These are phyloP conservation scores for Sesbania bispinosa DNA, from an alignment of 306 rosid species.

Conservation along the genomic window DNA sequence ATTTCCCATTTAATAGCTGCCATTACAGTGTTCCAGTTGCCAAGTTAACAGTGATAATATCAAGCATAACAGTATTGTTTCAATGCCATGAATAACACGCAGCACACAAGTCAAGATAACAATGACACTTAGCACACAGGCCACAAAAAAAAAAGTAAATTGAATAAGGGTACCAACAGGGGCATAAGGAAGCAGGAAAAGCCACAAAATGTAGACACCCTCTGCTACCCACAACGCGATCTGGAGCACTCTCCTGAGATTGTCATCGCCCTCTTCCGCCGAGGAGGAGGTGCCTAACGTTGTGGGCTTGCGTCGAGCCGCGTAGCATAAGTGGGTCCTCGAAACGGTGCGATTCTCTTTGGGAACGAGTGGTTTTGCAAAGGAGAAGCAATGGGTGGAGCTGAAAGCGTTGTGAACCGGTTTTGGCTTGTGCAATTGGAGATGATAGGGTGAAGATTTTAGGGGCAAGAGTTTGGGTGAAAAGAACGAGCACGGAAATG, in stretches of 20 bases:
- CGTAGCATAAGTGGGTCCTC: slow-evolving; percentile 31
- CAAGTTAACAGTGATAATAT: too few species aligned
- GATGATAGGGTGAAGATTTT: slow-evolving; percentile 19
- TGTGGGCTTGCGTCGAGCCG: slow-evolving; percentile 44
- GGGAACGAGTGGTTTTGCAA: slow-evolving; percentile 6
- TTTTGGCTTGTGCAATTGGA: slow-evolving; percentile 20
- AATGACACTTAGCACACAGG: not conserved
- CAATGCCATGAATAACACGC: not conserved
- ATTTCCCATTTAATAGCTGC: too few species aligned
- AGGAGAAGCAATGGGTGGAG: not conserved
- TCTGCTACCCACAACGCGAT: slow-evolving; percentile 60
- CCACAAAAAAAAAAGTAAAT: not conserved
- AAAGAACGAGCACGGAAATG: slow-evolving; percentile 31
- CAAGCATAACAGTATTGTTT: too few species aligned
- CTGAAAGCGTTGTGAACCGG: not conserved
- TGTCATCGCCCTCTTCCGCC: slow-evolving; percentile 22
- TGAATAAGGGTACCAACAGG: slow-evolving; percentile 44
- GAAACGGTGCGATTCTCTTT: not conserved
- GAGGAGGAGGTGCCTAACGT: slow-evolving; percentile 6
- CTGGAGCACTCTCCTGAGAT: slow-evolving; percentile 38
- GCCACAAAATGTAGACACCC: slow-evolving; percentile 72
- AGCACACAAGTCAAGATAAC: not conserved
- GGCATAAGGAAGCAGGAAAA: slow-evolving; percentile 79
- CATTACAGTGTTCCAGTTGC: too few species aligned
- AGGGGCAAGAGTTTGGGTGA: slow-evolving; percentile 12